Evolutionary conservation across 768 basidiomycete genomes (phyloP).

Genomic region (Coprinellus micaceus): DNA sequence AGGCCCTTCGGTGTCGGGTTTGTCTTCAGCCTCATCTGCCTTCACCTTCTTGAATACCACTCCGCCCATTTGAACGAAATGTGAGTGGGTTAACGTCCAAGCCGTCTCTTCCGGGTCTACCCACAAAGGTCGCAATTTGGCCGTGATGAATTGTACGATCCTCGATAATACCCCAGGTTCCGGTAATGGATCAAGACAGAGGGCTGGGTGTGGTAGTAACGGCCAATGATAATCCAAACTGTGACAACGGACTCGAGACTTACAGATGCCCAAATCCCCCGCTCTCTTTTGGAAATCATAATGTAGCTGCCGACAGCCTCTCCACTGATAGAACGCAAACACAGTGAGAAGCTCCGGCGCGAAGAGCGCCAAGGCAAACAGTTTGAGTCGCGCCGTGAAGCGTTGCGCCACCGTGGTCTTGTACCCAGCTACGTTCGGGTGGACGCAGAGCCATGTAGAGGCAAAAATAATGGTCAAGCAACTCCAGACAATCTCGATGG

Average conservation of each 20-base stretch:
- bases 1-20: too few species aligned
- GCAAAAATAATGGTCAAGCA: not conserved
- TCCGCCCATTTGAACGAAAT: not conserved
- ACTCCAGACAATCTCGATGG: not conserved
- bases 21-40: too few species aligned
- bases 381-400: not conserved
- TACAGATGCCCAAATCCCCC: too few species aligned
- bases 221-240: too few species aligned
- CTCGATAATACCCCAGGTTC: too few species aligned
- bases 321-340: not conserved
- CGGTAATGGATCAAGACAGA: too few species aligned
- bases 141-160: too few species aligned
- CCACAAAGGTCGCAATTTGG: too few species aligned
- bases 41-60: too few species aligned
- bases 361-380: not conserved
- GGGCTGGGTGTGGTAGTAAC: too few species aligned
- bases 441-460: not conserved
- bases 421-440: not conserved
- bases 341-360: not conserved
- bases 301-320: not conserved
- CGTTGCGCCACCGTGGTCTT: not conserved
- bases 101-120: not conserved
- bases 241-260: too few species aligned
- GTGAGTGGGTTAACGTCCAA: not conserved
- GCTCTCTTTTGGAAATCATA: too few species aligned